Conservation (phyloP, 345 rosid genomes). For the Odontarrhena argentea region DNA sequence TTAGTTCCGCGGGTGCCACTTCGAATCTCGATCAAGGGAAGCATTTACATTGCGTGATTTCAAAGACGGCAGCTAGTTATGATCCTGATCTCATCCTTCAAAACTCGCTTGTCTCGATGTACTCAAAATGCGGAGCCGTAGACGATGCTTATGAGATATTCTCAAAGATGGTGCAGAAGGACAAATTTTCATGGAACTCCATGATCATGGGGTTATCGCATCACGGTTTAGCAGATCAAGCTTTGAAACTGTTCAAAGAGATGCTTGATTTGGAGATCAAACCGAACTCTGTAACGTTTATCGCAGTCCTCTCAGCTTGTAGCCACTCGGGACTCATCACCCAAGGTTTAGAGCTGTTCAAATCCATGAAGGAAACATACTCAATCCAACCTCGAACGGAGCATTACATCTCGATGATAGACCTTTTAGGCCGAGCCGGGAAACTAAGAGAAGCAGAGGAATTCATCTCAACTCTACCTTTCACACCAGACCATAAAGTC, state of each 20-base stretch:
- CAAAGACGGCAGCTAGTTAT: conserved; percentile 46
- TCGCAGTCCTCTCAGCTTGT: conserved; percentile 59
- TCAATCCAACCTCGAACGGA: conserved; percentile 56
- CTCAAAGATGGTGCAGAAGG: conserved; percentile 51
- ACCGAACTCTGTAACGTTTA: conserved; percentile 60
- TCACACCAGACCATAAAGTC: conserved; percentile 54
- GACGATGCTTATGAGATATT: conserved; percentile 56
- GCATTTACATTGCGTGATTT: conserved; percentile 57
- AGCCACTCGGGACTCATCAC: conserved; percentile 69
- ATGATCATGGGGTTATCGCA: conserved; percentile 65
- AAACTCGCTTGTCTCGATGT: conserved; percentile 60
- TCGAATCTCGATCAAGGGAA: conserved; percentile 66
- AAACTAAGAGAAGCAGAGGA: conserved; percentile 66
- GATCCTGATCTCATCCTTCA: conserved; percentile 59
- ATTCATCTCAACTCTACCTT: conserved; percentile 58
- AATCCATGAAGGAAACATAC: conserved; percentile 50
- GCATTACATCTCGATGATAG: conserved; percentile 74
- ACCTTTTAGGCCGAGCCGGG: conserved; percentile 73
- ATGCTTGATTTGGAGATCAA: conserved; percentile 49
- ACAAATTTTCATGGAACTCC: conserved; percentile 64
- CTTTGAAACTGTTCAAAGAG: conserved; percentile 50
- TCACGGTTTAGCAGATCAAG: conserved; percentile 56
- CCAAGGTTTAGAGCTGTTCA: conserved; percentile 55
- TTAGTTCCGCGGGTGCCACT: conserved; percentile 72
- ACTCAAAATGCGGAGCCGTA: conserved; percentile 66